Conservation (phyloP, 371 early-diverging fungal genomes). For the Haplosporangium sp. region DNA sequence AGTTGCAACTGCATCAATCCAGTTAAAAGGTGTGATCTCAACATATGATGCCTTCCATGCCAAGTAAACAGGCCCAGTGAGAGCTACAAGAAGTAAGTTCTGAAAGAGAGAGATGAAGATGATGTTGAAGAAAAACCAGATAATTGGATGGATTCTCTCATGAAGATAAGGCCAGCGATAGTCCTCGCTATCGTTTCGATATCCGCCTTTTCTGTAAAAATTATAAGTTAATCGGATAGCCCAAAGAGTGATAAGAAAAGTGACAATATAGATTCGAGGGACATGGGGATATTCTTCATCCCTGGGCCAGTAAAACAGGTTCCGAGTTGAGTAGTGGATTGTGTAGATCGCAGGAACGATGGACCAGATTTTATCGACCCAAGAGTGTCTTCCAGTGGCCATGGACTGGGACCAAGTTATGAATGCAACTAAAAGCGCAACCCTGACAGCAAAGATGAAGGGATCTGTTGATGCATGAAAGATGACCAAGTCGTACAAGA, state of each 20-base stretch:
- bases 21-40: slow-evolving; percentile 33
- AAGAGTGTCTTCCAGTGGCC: slow-evolving; percentile 52
- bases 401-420: slow-evolving; percentile 46
- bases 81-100: slow-evolving; percentile 70
- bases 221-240: slow-evolving; percentile 84
- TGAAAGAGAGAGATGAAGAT: slow-evolving; percentile 83
- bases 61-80: slow-evolving; percentile 73
- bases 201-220: slow-evolving; percentile 85
- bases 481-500: slow-evolving; percentile 28
- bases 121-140: slow-evolving; percentile 81
- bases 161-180: slow-evolving; percentile 79
- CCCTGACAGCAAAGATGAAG: slow-evolving; percentile 43
- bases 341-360: slow-evolving; percentile 74
- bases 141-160: slow-evolving; percentile 51
- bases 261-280: slow-evolving; percentile 63
- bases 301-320: slow-evolving; percentile 53
- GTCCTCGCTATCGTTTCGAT: slow-evolving; percentile 77
- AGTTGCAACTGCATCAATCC: slow-evolving; percentile 63
- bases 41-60: slow-evolving; percentile 45
- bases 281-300: slow-evolving; percentile 34
- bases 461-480: slow-evolving; percentile 46
- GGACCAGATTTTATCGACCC: slow-evolving; percentile 79
- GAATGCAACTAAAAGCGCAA: slow-evolving; percentile 17
- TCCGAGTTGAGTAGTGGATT: slow-evolving; percentile 66
- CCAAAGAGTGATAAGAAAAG: slow-evolving; percentile 77